phyloP scores from a whole-genome alignment of 495 filamentous ascomycete species.

The Trichoderma orchidacearum region DNA sequence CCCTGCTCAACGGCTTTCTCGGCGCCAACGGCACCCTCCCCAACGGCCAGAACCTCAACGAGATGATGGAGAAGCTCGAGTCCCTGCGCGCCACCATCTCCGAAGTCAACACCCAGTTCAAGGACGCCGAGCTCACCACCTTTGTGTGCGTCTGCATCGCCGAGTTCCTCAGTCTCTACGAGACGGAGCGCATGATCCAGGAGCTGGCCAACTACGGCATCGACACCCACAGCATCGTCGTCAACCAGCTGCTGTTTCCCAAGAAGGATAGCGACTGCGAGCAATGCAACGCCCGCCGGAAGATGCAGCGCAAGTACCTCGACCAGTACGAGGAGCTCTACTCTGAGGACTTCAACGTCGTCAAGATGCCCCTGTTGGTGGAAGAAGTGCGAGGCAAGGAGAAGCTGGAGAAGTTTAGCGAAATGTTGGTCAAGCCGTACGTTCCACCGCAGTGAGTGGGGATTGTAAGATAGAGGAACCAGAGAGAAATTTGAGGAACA shows the following conservation, averaged over 20 bases:
- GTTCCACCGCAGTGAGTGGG: conserved; percentile 48
- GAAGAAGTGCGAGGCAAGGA: conserved; percentile 96
- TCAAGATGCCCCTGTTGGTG: conserved; percentile 89
- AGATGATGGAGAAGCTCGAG: conserved; percentile 91
- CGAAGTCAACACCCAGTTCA: conserved; percentile 97
- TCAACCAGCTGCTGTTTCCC: conserved; percentile 95
- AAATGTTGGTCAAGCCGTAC: conserved; percentile 83
- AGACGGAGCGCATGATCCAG: conserved; percentile 99
- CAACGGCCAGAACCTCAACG: conserved; percentile 80
- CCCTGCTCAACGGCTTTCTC: conserved; percentile 86
- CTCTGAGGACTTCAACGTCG: conserved; percentile 90
- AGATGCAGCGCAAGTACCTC: conserved; percentile 99
- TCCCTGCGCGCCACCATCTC: conserved; percentile 78
- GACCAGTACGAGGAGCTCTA: conserved; percentile 98
- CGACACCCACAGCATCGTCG: conserved; percentile 93
- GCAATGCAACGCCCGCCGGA: conserved; percentile 85
- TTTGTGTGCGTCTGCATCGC: conserved; percentile 98
- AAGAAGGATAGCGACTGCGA: conserved; percentile 76
- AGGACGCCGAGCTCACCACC: conserved; percentile 88
- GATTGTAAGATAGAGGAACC: neutral
- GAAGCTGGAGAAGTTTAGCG: conserved; percentile 79
- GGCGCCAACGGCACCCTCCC: conserved; percentile 68
- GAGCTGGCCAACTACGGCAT: conserved; percentile 88
- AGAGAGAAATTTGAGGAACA: neutral
- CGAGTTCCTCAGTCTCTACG: conserved; percentile 93